A percentile compares a stretch with the other conserved stretches of the same genome.
Evolutionary conservation across 2,329 filamentous ascomycete species (phyloP).

Genomic region (Cytospora leucostoma): DNA sequence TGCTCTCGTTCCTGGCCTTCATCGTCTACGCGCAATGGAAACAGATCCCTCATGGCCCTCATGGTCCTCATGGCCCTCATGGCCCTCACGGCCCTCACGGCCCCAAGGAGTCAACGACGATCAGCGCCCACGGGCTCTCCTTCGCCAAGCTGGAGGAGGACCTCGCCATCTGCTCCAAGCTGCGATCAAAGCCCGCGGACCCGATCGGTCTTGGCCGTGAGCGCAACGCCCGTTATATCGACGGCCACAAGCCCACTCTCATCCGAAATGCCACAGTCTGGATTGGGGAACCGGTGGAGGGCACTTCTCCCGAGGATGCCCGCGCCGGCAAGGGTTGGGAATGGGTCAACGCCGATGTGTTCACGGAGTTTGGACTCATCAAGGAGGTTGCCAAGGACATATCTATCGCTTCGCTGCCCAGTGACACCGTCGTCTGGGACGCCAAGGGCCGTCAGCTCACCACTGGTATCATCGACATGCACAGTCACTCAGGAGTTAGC

Average conservation of each 20-base stretch:
- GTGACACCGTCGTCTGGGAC: conserved; percentile 55
- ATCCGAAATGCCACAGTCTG: conserved; percentile 69
- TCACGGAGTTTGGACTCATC: conserved; percentile 63
- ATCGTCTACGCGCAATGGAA: conserved; percentile 49
- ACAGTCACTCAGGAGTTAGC: conserved; percentile 65
- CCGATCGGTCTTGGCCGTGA: conserved; percentile 58
- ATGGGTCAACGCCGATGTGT: conserved; percentile 63
- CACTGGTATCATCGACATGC: conserved; percentile 71
- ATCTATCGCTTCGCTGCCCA: conserved; percentile 43
- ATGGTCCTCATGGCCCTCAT: neutral
- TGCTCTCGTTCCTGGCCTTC: conserved; percentile 51
- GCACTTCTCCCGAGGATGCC: conserved; percentile 55
- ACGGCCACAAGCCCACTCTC: conserved; percentile 60
- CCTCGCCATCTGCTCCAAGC: conserved; percentile 55
- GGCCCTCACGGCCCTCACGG: neutral
- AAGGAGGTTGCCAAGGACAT: conserved; percentile 52
- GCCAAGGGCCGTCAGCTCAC: conserved; percentile 64
- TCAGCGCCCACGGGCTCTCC: conserved; percentile 46
- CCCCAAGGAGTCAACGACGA: neutral
- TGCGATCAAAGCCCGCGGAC: conserved; percentile 57
- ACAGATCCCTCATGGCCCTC: conserved; percentile 36
- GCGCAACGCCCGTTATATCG: conserved; percentile 61
- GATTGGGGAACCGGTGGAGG: conserved; percentile 60
- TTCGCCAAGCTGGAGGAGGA: conserved; percentile 54
- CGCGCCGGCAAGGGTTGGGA: conserved; percentile 59